Conservation (phyloP, 140 eudicot species). For the Senecio squalidus region DNA sequence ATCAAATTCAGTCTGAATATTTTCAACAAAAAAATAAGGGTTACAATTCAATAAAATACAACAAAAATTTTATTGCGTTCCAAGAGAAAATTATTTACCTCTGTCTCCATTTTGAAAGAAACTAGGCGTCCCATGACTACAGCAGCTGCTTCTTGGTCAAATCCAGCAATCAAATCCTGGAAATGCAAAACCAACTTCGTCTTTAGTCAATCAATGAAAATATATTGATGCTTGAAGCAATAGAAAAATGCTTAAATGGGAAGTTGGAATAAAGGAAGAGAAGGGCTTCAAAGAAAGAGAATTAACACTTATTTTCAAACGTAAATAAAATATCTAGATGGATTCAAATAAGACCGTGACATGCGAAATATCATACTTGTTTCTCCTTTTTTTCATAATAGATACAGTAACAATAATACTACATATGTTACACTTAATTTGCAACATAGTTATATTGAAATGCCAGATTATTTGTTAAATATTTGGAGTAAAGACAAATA, state of each 20-base stretch:
- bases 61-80: not conserved
- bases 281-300: not conserved
- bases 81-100: conserved; percentile 37
- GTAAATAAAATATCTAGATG: not conserved
- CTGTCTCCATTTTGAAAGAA: conserved; percentile 97
- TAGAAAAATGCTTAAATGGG: not conserved
- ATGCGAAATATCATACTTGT: no score
- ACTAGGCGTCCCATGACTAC: conserved; percentile 93
- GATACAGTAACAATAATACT: no score
- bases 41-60: not conserved
- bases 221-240: not conserved
- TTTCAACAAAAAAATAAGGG: not conserved
- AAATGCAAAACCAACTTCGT: conserved; percentile 15
- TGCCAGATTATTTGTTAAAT: no score
- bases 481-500: no score
- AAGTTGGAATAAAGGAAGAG: not conserved
- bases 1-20: conserved; percentile 89
- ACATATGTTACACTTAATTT: no score
- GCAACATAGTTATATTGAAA: no score
- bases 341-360: no score
- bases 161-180: conserved; percentile 88
- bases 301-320: not conserved
- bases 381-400: not conserved
- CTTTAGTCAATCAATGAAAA: not conserved
- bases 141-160: conserved; percentile 99